phyloP scores from a whole-genome alignment of 1,284 basidiomycete species.

The Abortiporus biennis region DNA sequence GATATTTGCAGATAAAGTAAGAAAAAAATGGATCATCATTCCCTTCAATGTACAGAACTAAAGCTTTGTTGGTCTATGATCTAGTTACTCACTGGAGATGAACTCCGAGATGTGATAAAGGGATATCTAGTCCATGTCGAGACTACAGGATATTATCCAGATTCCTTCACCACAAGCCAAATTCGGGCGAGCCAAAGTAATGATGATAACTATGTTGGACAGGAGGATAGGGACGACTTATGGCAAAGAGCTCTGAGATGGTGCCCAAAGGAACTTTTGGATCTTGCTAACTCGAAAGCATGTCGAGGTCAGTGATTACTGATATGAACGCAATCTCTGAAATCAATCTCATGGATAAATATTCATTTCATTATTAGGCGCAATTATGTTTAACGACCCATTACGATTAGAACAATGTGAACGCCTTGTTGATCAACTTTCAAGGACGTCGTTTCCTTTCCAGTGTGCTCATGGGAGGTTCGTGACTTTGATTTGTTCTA shows the following conservation, averaged over 20 bases:
- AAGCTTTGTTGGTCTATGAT: conserved; percentile 3
- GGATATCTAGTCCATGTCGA: conserved; percentile 49
- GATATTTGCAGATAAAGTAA: conserved; percentile 65
- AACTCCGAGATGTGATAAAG: conserved; percentile 64
- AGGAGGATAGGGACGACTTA: conserved; percentile 5
- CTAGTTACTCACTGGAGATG: conserved; percentile 58
- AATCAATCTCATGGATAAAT: too few relatives aligned
- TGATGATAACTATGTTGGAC: conserved; percentile 2
- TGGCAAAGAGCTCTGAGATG: conserved; percentile 73
- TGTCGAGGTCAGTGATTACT: conserved; percentile 63
- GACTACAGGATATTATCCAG: conserved; percentile 17
- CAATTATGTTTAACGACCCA: conserved; percentile 94
- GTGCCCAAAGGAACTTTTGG: conserved; percentile 75
- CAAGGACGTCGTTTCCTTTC: conserved; percentile 77
- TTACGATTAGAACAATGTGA: conserved; percentile 66
- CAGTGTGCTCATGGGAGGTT: conserved; percentile 87
- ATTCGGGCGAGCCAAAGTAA: not conserved
- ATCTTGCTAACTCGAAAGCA: conserved; percentile 87
- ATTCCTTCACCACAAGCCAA: not conserved
- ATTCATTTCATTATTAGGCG: conserved; percentile 43
- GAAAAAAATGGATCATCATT: conserved; percentile 7
- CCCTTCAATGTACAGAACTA: too few relatives aligned
- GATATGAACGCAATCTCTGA: not conserved
- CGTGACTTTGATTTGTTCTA: too few relatives aligned
- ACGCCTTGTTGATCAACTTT: conserved; percentile 61